Evolutionary conservation across 257 asterid species (phyloP).

Genomic region (Solanum dulcamara): DNA sequence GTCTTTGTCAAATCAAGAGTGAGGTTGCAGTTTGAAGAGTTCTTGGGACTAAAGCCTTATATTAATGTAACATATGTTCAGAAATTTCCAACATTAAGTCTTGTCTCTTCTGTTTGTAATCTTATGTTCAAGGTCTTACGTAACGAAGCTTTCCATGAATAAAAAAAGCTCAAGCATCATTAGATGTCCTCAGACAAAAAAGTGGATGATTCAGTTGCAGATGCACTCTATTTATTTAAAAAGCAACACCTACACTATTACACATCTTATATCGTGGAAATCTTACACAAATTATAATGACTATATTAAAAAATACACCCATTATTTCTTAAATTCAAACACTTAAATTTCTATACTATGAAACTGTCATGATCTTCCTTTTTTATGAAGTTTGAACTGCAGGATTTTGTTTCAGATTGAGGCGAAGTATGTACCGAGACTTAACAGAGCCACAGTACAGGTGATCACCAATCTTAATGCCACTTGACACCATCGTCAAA

Average conservation of each 20-base stretch:
- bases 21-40: neutral
- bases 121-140: neutral
- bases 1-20: conserved; percentile 5
- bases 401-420: conserved; percentile 40
- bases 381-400: conserved; percentile 21
- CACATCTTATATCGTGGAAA: neutral
- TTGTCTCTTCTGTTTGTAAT: neutral
- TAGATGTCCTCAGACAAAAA: too few relatives aligned
- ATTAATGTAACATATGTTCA: neutral
- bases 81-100: neutral
- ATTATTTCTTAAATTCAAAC: neutral
- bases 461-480: conserved; percentile 49
- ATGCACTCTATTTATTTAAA: neutral
- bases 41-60: neutral
- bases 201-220: neutral
- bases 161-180: neutral
- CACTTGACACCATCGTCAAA: conserved; percentile 17
- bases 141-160: neutral
- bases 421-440: conserved; percentile 39
- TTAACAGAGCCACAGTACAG: conserved; percentile 44
- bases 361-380: neutral
- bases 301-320: neutral
- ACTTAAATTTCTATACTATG: neutral
- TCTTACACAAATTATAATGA: neutral
- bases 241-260: neutral